Conservation (phyloP, 176 grass and related monocot species). For the Paspalum vaginatum region DNA sequence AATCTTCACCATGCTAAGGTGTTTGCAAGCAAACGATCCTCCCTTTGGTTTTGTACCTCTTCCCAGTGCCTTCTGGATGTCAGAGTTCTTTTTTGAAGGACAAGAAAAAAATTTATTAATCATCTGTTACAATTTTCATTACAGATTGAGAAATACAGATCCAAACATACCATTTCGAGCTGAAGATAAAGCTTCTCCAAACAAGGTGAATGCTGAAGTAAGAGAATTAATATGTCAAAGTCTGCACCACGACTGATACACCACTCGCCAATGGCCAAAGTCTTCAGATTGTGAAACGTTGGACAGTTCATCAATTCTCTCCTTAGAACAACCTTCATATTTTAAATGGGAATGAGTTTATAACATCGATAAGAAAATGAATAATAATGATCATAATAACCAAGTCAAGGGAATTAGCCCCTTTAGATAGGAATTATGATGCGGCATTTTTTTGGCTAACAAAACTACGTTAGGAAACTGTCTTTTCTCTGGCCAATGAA, state of each 20-base stretch:
- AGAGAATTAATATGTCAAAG: slow-evolving; percentile 31
- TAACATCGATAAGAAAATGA: not conserved
- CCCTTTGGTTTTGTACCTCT: not conserved
- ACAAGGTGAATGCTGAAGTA: slow-evolving; percentile 39
- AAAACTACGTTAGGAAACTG: not conserved
- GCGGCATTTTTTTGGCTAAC: not conserved
- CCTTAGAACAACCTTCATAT: slow-evolving; percentile 40
- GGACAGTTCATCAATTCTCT: slow-evolving; percentile 37
- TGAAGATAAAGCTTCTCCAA: slow-evolving; percentile 36
- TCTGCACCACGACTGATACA: slow-evolving; percentile 43
- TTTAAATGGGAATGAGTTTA: slow-evolving; percentile 6
- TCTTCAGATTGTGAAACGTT: slow-evolving; percentile 44
- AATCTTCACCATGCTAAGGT: slow-evolving; percentile 48
- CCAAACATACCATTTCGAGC: slow-evolving; percentile 30
- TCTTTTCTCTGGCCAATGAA: not conserved
- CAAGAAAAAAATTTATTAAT: slow-evolving; percentile 11
- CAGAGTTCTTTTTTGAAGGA: not conserved
- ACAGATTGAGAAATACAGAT: not conserved
- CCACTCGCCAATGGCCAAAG: slow-evolving; percentile 46
- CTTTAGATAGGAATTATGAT: not conserved
- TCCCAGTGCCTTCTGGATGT: slow-evolving; percentile 15
- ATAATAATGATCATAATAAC: not conserved
- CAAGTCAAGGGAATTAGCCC: not conserved
- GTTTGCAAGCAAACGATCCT: slow-evolving; percentile 43
- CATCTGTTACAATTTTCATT: not conserved